A percentile compares a stretch with the other conserved stretches of the same genome.
Evolutionary conservation across 768 basidiomycete species (phyloP).

Genomic region (Chalciporus sphaerocephalus): DNA sequence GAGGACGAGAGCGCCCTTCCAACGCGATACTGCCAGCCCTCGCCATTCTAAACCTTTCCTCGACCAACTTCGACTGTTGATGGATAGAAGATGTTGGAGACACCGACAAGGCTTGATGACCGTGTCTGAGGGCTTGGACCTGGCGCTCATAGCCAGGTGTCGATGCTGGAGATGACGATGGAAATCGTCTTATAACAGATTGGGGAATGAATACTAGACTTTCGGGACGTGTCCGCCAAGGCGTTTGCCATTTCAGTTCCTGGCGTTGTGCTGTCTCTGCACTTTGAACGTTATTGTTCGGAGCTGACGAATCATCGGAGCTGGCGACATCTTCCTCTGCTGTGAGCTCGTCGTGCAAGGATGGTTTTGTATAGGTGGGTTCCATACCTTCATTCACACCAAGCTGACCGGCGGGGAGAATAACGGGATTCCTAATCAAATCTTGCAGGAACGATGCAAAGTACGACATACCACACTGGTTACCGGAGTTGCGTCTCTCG

Average conservation of each 20-base stretch:
- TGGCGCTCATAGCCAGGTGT: conserved; percentile 1
- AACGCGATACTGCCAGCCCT: conserved; percentile 1
- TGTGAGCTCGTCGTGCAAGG: background rate
- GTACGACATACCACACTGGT: conserved; percentile 7
- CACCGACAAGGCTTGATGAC: background rate
- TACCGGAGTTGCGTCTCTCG: background rate
- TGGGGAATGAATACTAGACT: conserved; percentile 24
- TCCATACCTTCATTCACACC: background rate
- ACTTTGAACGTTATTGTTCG: background rate
- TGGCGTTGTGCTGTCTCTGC: background rate
- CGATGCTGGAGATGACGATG: conserved; percentile 5
- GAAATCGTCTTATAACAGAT: conserved; percentile 24
- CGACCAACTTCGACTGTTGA: conserved; percentile 1
- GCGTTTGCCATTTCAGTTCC: conserved; percentile 1
- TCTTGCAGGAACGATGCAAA: background rate
- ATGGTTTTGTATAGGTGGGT: background rate
- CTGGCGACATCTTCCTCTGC: background rate
- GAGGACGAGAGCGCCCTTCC: conserved; percentile 1
- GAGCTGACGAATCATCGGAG: background rate
- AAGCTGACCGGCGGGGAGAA: conserved; percentile 2
- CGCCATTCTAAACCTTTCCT: background rate
- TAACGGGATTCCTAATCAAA: background rate
- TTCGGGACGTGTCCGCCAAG: conserved; percentile 13
- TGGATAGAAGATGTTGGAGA: background rate
- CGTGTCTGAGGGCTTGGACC: background rate